Evolutionary conservation across 2,329 filamentous ascomycete species (phyloP), one percentile per base, ranked within the genome.

Genomic region (Sclerotinia spermophila): DNA sequence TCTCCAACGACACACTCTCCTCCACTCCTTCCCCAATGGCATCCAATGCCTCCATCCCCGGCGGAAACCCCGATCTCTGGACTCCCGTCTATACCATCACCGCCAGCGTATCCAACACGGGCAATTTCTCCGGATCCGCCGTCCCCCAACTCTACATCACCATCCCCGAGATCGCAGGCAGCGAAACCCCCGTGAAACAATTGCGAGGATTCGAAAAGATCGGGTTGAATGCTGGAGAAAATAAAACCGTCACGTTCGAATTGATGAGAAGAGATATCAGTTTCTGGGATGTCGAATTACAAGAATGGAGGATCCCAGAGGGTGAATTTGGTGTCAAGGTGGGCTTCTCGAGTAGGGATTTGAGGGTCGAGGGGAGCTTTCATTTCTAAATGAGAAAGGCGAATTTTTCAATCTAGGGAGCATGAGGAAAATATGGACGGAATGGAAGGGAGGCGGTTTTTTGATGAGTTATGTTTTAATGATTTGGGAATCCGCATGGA

Each of bases 171-270:
- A 45, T 53, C 48, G 48, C 27, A 21, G 55, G 45, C 17, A 56
- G 45, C 15, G 62, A 33, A 17, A 67, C 68, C 3, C 86, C 89
- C 6, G 80, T 83, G 4, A 82, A 84, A 33, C 84, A 88, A 21
- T 88, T 97, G 21, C 89, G 94, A 71, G 90, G 90, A 69, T 97
- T 97, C 77, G 92, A 83, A 65, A 93, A 93, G 81, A 82, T 97
- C 69, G 84, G 83, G 59, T 87, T 97, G 72, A 83, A 86, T 0
- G 85, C 92, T 0, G 92, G 92, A n/a, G 80, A 88, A 81, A 87
- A 85, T 67, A 84, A 82, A 3, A 86, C 84, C 2, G 96, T 95
- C 82, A 83, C 79, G 0, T 89, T 87, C 0, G 85, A 88, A 15
- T 81, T 97, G 71, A 94, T 89, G 24, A 86, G 94, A 55, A 88